phyloP scores from a whole-genome alignment of 768 basidiomycete species.

The Tylopilus sp. region DNA sequence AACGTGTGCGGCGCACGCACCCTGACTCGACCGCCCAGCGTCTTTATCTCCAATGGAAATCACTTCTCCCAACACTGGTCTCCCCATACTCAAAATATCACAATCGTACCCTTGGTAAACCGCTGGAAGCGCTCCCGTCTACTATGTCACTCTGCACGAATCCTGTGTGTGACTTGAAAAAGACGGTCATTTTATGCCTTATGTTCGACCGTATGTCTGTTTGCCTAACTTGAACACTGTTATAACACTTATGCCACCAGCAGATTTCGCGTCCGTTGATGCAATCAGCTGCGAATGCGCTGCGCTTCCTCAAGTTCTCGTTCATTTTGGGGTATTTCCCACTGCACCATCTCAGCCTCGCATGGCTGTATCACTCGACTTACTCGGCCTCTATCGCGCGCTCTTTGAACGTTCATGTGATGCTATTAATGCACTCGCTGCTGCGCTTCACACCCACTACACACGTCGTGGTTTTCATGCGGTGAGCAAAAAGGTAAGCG shows the following conservation, averaged over 20 bases:
- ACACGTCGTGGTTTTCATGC: neutral
- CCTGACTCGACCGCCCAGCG: neutral
- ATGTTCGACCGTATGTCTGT: neutral
- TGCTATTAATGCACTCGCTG: neutral
- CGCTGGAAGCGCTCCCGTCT: neutral
- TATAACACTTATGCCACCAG: neutral
- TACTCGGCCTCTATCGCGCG: neutral
- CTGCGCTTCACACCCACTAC: neutral
- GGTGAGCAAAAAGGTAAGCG: neutral
- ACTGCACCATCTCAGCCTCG: neutral
- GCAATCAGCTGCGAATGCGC: neutral
- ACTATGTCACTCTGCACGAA: neutral
- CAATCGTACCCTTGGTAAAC: neutral
- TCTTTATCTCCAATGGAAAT: neutral
- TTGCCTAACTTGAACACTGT: neutral
- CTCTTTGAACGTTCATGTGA: neutral
- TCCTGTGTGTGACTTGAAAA: neutral
- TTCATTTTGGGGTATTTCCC: neutral
- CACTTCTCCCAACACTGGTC: neutral
- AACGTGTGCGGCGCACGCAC: neutral
- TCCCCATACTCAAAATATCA: neutral
- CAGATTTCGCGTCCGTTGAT: neutral
- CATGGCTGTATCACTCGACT: neutral
- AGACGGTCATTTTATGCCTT: neutral
- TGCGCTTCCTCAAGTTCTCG: neutral